phyloP scores from a whole-genome alignment of 345 rosid genomes.

The Lumnitzera racemosa region DNA sequence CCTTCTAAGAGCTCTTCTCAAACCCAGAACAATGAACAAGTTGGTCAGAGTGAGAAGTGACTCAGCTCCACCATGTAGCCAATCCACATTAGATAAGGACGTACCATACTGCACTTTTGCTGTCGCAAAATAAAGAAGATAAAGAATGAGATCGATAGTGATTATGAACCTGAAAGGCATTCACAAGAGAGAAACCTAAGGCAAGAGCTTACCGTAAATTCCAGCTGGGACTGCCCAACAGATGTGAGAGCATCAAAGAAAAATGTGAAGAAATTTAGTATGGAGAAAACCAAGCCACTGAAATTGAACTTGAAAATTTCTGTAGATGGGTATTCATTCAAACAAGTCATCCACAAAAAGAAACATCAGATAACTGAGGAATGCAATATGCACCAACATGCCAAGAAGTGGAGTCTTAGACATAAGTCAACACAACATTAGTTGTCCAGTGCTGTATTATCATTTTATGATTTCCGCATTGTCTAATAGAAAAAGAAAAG shows the following conservation, averaged over 20 bases:
- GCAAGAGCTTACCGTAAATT: conserved; percentile 58
- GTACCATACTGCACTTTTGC: conserved; percentile 89
- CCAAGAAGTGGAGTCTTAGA: no score
- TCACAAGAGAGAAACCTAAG: neutral
- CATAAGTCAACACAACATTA: no score
- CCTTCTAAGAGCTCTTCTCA: conserved; percentile 64
- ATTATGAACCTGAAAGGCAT: neutral
- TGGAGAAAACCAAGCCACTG: conserved; percentile 13
- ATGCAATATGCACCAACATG: no score
- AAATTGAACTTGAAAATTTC: neutral
- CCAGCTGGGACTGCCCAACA: conserved; percentile 76
- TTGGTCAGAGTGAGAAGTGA: conserved; percentile 83
- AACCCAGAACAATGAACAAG: conserved; percentile 78
- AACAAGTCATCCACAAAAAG: neutral
- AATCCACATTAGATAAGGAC: conserved; percentile 86
- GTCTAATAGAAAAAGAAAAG: no score
- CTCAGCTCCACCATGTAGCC: conserved; percentile 94
- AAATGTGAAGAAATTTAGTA: conserved; percentile 17
- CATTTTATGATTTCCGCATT: no score
- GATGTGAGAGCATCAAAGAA: conserved; percentile 13
- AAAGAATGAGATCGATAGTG: neutral
- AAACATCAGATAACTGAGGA: neutral
- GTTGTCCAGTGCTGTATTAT: no score
- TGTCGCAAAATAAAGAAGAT: conserved; percentile 15
- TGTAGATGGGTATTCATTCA: neutral